Evolutionary conservation across 2,329 filamentous ascomycete species (phyloP).

Genomic region (Verticillium alfalfae): DNA sequence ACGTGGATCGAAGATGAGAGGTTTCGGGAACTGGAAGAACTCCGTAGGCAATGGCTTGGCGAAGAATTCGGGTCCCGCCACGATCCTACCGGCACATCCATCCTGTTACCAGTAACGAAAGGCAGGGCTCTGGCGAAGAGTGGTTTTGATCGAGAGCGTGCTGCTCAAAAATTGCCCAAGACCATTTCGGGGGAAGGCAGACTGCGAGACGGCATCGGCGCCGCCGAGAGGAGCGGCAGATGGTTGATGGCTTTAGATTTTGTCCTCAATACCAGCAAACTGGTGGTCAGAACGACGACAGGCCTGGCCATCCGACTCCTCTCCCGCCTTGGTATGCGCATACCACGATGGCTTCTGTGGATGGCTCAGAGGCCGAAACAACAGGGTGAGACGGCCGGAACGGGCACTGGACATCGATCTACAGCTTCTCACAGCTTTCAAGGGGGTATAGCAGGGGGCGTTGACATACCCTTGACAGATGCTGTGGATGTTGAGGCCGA

Average conservation of each 20-base stretch:
- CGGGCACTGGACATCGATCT: not conserved
- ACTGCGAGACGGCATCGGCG: constrained; percentile 64
- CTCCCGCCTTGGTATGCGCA: constrained; percentile 52
- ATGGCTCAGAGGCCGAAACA: constrained; percentile 35
- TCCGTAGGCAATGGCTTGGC: constrained; percentile 45
- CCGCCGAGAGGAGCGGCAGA: constrained; percentile 70
- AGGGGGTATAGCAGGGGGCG: constrained; percentile 32
- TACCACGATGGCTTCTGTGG: constrained; percentile 59
- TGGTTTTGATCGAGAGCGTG: constrained; percentile 67
- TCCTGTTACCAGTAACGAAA: constrained; percentile 48
- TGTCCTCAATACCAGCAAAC: constrained; percentile 64
- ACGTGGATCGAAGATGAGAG: constrained; percentile 94
- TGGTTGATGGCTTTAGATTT: constrained; percentile 76
- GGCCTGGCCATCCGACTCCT: constrained; percentile 49
- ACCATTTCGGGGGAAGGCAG: constrained; percentile 38
- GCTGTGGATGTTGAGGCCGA: constrained; percentile 78
- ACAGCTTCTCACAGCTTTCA: not conserved
- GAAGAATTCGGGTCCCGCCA: constrained; percentile 41
- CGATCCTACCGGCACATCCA: constrained; percentile 48
- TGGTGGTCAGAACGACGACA: constrained; percentile 55
- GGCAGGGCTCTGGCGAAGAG: constrained; percentile 36
- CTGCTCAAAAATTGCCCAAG: constrained; percentile 51
- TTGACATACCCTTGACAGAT: constrained; percentile 51
- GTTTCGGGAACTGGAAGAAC: constrained; percentile 66
- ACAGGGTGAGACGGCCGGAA: constrained; percentile 2